phyloP scores from a whole-genome alignment of 805 yeast species.

The Saturnispora dispora region DNA sequence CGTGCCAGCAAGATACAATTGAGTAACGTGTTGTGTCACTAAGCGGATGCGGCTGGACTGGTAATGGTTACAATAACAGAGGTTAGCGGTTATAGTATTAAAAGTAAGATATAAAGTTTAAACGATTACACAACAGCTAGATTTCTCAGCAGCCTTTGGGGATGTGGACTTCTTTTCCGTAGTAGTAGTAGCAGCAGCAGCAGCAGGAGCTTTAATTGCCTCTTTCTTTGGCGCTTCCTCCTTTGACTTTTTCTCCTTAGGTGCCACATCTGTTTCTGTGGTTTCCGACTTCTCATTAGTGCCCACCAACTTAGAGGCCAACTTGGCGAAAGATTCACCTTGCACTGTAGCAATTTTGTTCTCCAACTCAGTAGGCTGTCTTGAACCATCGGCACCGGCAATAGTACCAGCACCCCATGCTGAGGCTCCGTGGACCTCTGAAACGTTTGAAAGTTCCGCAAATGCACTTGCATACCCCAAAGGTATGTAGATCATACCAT shows the following conservation, averaged over 20 bases:
- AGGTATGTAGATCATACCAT: conserved; percentile 74
- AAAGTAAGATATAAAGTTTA: background rate
- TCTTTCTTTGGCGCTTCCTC: background rate
- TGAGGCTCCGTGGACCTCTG: conserved; percentile 70
- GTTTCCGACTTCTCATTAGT: background rate
- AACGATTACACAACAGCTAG: conserved; percentile 8
- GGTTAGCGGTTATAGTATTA: background rate
- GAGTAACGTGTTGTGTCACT: background rate
- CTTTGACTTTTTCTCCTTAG: background rate
- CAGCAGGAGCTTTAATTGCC: background rate
- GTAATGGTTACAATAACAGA: background rate
- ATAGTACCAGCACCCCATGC: conserved; percentile 83
- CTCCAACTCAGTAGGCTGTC: conserved; percentile 57
- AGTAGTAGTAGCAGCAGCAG: background rate
- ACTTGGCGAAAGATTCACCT: conserved; percentile 54
- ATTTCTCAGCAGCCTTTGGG: background rate
- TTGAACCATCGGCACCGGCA: conserved; percentile 72
- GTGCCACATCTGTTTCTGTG: background rate
- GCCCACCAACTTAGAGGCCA: conserved; percentile 25
- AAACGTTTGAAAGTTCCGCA: conserved; percentile 43
- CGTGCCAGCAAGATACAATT: background rate
- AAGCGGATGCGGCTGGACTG: background rate
- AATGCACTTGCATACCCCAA: conserved; percentile 59
- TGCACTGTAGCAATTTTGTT: conserved; percentile 53
- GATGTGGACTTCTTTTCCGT: background rate